Percentiles rank a stretch among this genome's conserved stretches.
phyloP scores from a whole-genome alignment of 2,329 filamentous ascomycete genomes.

The Stenocarpella maydis region DNA sequence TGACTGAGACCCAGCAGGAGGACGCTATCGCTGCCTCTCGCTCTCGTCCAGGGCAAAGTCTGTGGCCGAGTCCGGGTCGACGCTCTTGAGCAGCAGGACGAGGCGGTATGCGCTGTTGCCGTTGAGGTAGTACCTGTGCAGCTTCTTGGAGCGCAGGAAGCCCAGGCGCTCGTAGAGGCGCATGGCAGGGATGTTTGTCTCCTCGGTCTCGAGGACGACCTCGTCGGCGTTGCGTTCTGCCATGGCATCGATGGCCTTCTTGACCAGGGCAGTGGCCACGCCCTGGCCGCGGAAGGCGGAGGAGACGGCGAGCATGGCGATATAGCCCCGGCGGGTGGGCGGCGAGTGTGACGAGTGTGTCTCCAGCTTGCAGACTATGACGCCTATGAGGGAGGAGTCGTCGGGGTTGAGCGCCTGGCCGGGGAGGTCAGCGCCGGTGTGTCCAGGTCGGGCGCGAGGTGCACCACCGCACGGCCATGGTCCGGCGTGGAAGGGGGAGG shows the following conservation, averaged over 20 bases:
- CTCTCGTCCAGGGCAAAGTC: conserved; percentile 47
- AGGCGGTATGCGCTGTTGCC: conserved; percentile 94
- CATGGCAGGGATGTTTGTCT: conserved; percentile 88
- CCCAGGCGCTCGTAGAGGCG: conserved; percentile 92
- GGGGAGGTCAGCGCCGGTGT: not conserved
- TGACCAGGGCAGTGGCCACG: conserved; percentile 89
- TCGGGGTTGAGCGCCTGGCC: conserved; percentile 65
- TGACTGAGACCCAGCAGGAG: not conserved
- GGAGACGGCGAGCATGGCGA: conserved; percentile 96
- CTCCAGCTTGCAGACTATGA: conserved; percentile 95
- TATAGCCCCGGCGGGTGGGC: conserved; percentile 83
- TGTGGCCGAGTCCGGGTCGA: conserved; percentile 50
- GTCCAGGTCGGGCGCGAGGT: not conserved
- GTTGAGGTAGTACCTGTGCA: conserved; percentile 96
- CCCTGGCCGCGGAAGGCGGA: conserved; percentile 82
- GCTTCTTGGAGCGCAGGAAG: conserved; percentile 88
- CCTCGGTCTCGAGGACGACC: conserved; percentile 94
- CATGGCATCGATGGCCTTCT: conserved; percentile 92
- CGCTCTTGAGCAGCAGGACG: conserved; percentile 76
- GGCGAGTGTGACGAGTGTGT: conserved; percentile 83
- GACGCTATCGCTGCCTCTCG: conserved; percentile 34
- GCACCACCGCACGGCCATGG: conserved; percentile 29
- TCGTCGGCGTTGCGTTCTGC: conserved; percentile 84
- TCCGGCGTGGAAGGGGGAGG: not conserved
- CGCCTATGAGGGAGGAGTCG: conserved; percentile 77